Percentiles rank a stretch among this genome's conserved stretches.
Conservation (phyloP, 768 basidiomycete species). For the Termitomyces sp. region DNA sequence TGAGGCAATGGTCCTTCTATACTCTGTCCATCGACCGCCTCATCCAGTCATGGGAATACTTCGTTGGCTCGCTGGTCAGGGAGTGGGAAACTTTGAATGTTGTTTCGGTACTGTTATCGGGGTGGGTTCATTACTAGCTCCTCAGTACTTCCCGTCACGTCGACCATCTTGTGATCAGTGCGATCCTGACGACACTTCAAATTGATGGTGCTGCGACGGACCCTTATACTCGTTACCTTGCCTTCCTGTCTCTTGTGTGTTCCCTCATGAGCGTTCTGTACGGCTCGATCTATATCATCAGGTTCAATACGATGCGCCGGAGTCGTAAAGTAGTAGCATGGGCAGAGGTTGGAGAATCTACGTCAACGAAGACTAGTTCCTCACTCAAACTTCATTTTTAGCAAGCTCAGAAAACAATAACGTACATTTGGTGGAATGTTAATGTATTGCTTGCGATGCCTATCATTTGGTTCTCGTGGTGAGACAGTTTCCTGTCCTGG, state of each 20-base stretch:
- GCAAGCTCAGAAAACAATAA: constrained; percentile 44
- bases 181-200: constrained; percentile 20
- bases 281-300: constrained; percentile 55
- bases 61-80: constrained; percentile 16
- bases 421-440: constrained; percentile 43
- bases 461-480: constrained; percentile 68
- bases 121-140: constrained; percentile 7
- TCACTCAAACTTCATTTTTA: constrained; percentile 13
- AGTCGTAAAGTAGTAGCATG: constrained; percentile 49
- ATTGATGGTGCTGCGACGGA: constrained; percentile 14
- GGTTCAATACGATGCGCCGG: constrained; percentile 62
- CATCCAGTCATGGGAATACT: constrained; percentile 8
- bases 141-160: too few relatives aligned
- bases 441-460: constrained; percentile 63
- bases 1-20: too few relatives aligned
- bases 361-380: neutral
- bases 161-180: neutral
- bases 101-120: constrained; percentile 15
- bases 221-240: constrained; percentile 36
- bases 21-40: too few relatives aligned
- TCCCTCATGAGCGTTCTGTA: constrained; percentile 54
- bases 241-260: constrained; percentile 45
- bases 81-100: constrained; percentile 20
- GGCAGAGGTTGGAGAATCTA: constrained; percentile 39
- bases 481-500: neutral